Conservation (phyloP, 192 early-diverging fungal species). For the Gamsiella multidivaricata region DNA sequence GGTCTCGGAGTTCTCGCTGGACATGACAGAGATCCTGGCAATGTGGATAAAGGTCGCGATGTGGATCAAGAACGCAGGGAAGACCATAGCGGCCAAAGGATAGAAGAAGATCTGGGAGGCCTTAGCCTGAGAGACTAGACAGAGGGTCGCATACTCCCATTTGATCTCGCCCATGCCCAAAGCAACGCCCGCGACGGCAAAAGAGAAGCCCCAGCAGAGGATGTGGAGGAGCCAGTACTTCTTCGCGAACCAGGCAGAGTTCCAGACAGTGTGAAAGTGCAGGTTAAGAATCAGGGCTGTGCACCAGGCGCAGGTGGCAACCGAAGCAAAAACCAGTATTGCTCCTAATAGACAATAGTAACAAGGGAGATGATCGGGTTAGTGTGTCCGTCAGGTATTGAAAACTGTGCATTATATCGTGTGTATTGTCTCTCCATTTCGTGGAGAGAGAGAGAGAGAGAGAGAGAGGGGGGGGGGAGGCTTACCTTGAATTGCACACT, state of each 20-base stretch:
- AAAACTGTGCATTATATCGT: no score
- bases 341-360: conserved; percentile 40
- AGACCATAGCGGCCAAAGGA: conserved; percentile 61
- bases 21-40: conserved; percentile 43
- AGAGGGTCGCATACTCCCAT: conserved; percentile 64
- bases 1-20: conserved; percentile 41
- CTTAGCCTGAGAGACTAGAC: conserved; percentile 55
- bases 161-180: conserved; percentile 54
- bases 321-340: conserved; percentile 59
- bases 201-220: conserved; percentile 62
- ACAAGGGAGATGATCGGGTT: neutral
- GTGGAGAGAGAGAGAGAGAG: no score
- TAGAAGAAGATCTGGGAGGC: conserved; percentile 63
- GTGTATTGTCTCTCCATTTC: no score
- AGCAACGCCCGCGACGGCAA: conserved; percentile 48
- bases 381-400: no score
- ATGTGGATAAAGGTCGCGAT: conserved; percentile 65
- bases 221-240: conserved; percentile 57
- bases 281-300: conserved; percentile 61
- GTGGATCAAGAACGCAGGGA: conserved; percentile 62
- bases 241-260: conserved; percentile 57
- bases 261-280: conserved; percentile 69
- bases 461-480: no score
- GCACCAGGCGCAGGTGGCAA: conserved; percentile 57
- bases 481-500: conserved; percentile 63